Evolutionary conservation across 2,329 filamentous ascomycete genomes (phyloP), one percentile per base, ranked within the genome.

Genomic region (Penicillium sp.): DNA sequence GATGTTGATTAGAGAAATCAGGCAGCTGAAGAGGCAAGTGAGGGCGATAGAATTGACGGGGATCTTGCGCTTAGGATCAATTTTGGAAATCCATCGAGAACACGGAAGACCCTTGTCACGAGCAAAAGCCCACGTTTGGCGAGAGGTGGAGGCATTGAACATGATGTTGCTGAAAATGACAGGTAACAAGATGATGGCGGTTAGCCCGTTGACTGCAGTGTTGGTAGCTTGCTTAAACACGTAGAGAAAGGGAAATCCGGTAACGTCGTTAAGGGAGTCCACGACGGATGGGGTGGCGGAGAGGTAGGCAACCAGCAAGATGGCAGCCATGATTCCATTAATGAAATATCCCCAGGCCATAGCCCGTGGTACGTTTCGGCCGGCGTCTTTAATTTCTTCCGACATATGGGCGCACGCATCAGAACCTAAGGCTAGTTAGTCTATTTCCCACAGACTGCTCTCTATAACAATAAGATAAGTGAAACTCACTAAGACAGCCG

Each of bases 1-100:
- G 43, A 83, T 78, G 62, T 81, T 81, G 68, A 83, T 82, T 13
- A 81, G 67, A 4, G 75, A 74, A 16, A 81, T 67, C 2, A 78
- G 65, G 1, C 67, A 62, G 39, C 64, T 70, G 60, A 75, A 64
- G 3, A 62, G 29, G 43, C 69, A 66, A 7, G 71, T 71, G 2
- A 72, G 40, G 10, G 55, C 55, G 14, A 76, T 69, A 0, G 79
- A 70, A 49, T 76, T 76, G 3, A 76, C 63, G 0, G 79, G 79
- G 26, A 81, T 73, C 38, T 76, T 69, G 49, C 68, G 71, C 43
- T 65, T 67, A 2, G 62, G 54, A 37, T 77, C 67, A 38, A 77
- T 66, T 57, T 72, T 56, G 11, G 72, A 69, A 18, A 80, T 73
- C 62, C 72, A 77, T 2, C 40, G 42, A 1, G 75, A 75, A 53